These are phyloP conservation scores for Dendrobium catenatum DNA, from an alignment of 106 monocot species.

Conservation along the genomic window DNA sequence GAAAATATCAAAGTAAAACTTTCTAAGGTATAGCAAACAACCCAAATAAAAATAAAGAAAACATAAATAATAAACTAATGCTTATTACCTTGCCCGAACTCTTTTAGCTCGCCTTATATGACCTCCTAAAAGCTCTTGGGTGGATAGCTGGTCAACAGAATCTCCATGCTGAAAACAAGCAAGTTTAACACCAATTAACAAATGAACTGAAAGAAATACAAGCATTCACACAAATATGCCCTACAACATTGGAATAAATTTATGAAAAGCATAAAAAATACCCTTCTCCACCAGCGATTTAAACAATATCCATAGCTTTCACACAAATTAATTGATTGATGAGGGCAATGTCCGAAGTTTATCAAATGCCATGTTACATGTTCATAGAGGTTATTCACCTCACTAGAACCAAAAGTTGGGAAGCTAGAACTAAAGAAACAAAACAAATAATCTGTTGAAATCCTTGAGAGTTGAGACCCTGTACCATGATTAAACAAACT, in stretches of 20 bases:
- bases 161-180: slow-evolving; percentile 20
- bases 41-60: background rate
- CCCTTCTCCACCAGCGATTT: background rate
- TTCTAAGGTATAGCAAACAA: background rate
- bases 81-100: slow-evolving; percentile 36
- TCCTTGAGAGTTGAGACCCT: background rate
- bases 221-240: background rate
- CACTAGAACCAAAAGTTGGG: background rate
- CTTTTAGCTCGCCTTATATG: slow-evolving; percentile 46
- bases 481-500: too few relatives aligned
- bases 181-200: background rate
- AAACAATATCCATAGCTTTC: background rate
- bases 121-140: slow-evolving; percentile 23
- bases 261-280: background rate
- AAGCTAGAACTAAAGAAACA: background rate
- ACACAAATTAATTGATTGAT: background rate
- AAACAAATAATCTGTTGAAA: background rate
- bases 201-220: background rate
- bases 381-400: background rate
- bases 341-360: background rate
- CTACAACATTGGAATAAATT: background rate
- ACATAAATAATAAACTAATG: background rate
- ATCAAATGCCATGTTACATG: background rate
- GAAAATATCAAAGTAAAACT: background rate
- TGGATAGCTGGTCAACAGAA: slow-evolving; percentile 21